Conservation (phyloP, 192 early-diverging fungal genomes). For the Backusella morwellensis region DNA sequence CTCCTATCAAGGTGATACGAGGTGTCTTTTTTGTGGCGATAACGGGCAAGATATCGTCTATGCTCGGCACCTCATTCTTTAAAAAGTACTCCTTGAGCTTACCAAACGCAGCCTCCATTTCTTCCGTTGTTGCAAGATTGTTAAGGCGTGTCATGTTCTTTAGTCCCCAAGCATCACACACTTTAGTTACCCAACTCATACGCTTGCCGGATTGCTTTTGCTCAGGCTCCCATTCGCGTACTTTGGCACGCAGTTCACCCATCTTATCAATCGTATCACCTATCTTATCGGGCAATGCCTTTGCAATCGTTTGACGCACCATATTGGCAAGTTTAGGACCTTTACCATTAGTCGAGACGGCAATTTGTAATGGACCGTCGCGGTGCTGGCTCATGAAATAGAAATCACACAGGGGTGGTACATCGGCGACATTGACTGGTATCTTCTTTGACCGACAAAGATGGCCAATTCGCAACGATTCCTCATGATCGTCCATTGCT, state of each 20-base stretch:
- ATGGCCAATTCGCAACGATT: slow-evolving; percentile 64
- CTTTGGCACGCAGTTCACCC: slow-evolving; percentile 57
- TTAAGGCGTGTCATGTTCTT: slow-evolving; percentile 65
- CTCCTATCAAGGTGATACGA: slow-evolving; percentile 70
- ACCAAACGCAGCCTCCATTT: slow-evolving; percentile 57
- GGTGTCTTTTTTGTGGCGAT: slow-evolving; percentile 19
- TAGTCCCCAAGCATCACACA: slow-evolving; percentile 85
- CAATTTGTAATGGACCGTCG: slow-evolving; percentile 85
- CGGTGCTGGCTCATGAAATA: slow-evolving; percentile 87
- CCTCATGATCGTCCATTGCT: slow-evolving; percentile 72
- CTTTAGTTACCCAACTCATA: slow-evolving; percentile 80
- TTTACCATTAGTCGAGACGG: slow-evolving; percentile 85
- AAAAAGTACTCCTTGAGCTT: slow-evolving; percentile 63
- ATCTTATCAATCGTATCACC: slow-evolving; percentile 75
- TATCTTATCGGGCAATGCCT: slow-evolving; percentile 55
- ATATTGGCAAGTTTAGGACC: slow-evolving; percentile 87
- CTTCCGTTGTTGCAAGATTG: slow-evolving; percentile 3
- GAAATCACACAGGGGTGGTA: slow-evolving; percentile 89
- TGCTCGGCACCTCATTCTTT: slow-evolving; percentile 33
- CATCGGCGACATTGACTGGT: slow-evolving; percentile 91
- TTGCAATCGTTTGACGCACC: slow-evolving; percentile 66
- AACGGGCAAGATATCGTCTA: slow-evolving; percentile 15
- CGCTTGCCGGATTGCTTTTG: slow-evolving; percentile 62
- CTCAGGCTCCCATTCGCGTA: slow-evolving; percentile 64
- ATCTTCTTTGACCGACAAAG: slow-evolving; percentile 65